Conservation (phyloP, 2,329 filamentous ascomycete genomes). For the Bipolaris sorokiniana region DNA sequence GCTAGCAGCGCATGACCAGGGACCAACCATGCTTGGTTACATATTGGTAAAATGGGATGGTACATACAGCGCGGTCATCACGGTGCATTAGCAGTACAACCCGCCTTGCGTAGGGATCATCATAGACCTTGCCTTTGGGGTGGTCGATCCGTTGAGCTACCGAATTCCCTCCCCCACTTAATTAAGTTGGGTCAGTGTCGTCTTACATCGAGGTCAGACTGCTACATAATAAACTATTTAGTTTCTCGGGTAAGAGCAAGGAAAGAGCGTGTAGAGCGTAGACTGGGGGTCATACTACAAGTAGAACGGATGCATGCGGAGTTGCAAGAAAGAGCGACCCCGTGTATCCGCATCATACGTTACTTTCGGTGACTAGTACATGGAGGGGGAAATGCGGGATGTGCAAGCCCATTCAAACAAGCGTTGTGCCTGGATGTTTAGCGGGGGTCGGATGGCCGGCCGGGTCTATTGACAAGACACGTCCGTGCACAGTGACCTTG, state of each 20-base stretch:
- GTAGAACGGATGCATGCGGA: neutral
- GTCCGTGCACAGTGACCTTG: slow-evolving; percentile 9
- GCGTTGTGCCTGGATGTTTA: slow-evolving; percentile 8
- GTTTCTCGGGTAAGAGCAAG: too few species aligned
- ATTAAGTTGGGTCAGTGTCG: too few species aligned
- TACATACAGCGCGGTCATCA: slow-evolving; percentile 4
- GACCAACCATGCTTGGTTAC: neutral
- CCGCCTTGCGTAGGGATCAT: slow-evolving; percentile 8
- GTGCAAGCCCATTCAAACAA: slow-evolving; percentile 3
- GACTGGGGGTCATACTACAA: neutral
- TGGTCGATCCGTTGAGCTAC: slow-evolving; percentile 16
- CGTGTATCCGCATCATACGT: too few species aligned
- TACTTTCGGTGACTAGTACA: neutral
- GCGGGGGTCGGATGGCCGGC: slow-evolving; percentile 13
- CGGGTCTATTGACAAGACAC: slow-evolving; percentile 1
- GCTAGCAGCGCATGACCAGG: slow-evolving; percentile 6
- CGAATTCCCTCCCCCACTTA: neutral
- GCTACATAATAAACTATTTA: too few species aligned
- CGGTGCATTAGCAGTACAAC: slow-evolving; percentile 5
- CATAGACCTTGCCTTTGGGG: neutral
- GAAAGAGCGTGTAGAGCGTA: too few species aligned
- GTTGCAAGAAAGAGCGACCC: too few species aligned
- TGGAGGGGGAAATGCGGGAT: neutral
- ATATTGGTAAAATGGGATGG: neutral
- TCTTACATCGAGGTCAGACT: too few species aligned